phyloP scores from a whole-genome alignment of 1,139 yeast species.

The Hyphopichia pseudoburtonii region DNA sequence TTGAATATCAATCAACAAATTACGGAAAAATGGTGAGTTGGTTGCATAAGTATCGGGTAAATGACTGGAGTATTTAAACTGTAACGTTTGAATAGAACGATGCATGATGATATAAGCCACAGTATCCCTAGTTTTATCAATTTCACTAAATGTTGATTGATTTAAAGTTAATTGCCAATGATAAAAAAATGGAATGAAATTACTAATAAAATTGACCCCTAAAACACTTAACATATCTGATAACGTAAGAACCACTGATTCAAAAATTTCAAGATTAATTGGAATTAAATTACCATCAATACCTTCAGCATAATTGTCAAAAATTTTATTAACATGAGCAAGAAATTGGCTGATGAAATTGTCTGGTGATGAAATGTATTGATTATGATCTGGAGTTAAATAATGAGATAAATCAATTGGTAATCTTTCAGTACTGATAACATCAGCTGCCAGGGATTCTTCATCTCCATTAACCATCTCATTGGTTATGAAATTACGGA shows the following conservation, averaged over 20 bases:
- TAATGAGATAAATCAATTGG: slow-evolving; percentile 19
- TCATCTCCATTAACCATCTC: slow-evolving; percentile 23
- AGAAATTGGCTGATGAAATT: slow-evolving; percentile 38
- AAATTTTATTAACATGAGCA: slow-evolving; percentile 32
- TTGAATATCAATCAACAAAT: slow-evolving; percentile 27
- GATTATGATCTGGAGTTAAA: slow-evolving; percentile 36
- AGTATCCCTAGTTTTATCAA: slow-evolving; percentile 29
- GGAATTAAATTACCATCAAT: too few relatives aligned
- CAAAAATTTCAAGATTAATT: slow-evolving; percentile 22
- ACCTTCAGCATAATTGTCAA: slow-evolving; percentile 18
- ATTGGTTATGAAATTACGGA: slow-evolving; percentile 31
- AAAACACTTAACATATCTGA: slow-evolving; percentile 30
- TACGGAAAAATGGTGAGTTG: slow-evolving; percentile 23
- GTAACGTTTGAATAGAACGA: slow-evolving; percentile 25
- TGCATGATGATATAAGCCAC: slow-evolving; percentile 34
- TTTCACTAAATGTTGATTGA: slow-evolving; percentile 11
- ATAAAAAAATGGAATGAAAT: slow-evolving; percentile 48
- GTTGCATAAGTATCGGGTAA: slow-evolving; percentile 25
- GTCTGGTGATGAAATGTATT: slow-evolving; percentile 36
- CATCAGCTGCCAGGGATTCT: slow-evolving; percentile 6
- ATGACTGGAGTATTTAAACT: slow-evolving; percentile 29
- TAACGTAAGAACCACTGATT: slow-evolving; percentile 25
- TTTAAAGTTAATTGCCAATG: slow-evolving; percentile 39
- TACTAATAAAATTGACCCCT: slow-evolving; percentile 48
- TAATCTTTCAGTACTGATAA: slow-evolving; percentile 7